phyloP scores from a whole-genome alignment of 2,329 filamentous ascomycete species.

The Penicillium sp. region DNA sequence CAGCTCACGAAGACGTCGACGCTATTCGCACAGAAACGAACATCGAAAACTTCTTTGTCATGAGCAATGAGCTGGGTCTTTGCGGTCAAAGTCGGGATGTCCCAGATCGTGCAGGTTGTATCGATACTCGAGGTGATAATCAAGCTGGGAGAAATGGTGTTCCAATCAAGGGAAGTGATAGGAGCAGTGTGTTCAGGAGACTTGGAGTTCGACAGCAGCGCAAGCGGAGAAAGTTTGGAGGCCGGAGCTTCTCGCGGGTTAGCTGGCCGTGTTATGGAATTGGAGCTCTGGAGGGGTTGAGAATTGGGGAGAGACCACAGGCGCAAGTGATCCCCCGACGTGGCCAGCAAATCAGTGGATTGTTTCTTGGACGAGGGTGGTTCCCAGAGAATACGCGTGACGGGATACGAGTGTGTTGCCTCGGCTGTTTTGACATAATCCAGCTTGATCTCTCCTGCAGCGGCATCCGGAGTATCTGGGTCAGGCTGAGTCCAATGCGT shows the following conservation, averaged over 20 bases:
- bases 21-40: conserved; percentile 94
- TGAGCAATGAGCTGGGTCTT: conserved; percentile 98
- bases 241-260: conserved; percentile 61
- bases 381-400: conserved; percentile 93
- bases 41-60: conserved; percentile 98
- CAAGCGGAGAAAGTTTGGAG: conserved; percentile 87
- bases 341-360: conserved; percentile 89
- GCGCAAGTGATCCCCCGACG: conserved; percentile 88
- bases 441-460: conserved; percentile 61
- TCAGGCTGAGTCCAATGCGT: conserved; percentile 71
- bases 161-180: conserved; percentile 96
- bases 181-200: conserved; percentile 97
- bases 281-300: conserved; percentile 61
- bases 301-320: conserved; percentile 80
- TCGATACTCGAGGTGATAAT: conserved; percentile 99
- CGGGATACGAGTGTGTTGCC: conserved; percentile 95
- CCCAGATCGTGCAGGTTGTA: conserved; percentile 99
- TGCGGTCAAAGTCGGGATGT: conserved; percentile 93
- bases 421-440: conserved; percentile 94
- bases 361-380: conserved; percentile 92
- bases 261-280: conserved; percentile 65
- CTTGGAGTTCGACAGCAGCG: conserved; percentile 93
- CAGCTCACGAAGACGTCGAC: conserved; percentile 99
- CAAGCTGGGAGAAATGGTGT: conserved; percentile 89
- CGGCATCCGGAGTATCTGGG: conserved; percentile 66